Percentiles rank a stretch among this genome's conserved stretches.
These are phyloP conservation scores for Psilocybe cyanescens DNA, from an alignment of 768 basidiomycete genomes.

Conservation along the genomic window DNA sequence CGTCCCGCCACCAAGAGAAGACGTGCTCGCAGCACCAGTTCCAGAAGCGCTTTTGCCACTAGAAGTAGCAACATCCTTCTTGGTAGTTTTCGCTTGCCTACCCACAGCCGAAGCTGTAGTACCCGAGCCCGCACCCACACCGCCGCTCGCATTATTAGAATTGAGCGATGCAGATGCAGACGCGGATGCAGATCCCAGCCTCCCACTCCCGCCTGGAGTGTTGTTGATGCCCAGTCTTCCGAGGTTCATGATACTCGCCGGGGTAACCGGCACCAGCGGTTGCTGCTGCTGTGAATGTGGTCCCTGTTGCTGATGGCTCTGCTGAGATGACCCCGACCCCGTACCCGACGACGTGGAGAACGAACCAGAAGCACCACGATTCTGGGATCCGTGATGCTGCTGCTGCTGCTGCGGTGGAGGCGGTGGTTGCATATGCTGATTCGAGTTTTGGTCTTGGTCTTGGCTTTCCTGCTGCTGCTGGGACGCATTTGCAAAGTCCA, in stretches of 20 bases:
- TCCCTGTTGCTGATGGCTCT: conserved; percentile 8
- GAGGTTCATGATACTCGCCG: conserved; percentile 92
- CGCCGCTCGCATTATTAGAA: background rate
- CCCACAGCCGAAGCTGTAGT: background rate
- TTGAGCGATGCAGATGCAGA: background rate
- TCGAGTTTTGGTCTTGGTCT: conserved; percentile 8
- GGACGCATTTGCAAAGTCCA: conserved; percentile 18
- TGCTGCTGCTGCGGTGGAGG: background rate
- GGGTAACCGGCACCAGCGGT: conserved; percentile 79
- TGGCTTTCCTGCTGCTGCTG: conserved; percentile 12
- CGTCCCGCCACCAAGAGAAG: background rate
- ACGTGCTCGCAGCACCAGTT: background rate
- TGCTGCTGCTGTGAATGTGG: conserved; percentile 15
- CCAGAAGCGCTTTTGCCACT: conserved; percentile 3
- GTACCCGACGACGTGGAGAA: background rate
- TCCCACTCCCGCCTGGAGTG: conserved; percentile 4
- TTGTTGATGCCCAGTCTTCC: conserved; percentile 57
- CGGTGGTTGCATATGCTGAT: background rate
- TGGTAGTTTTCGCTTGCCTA: conserved; percentile 20
- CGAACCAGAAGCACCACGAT: background rate
- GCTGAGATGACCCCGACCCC: background rate
- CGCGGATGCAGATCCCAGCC: conserved; percentile 16
- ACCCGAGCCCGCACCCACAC: background rate
- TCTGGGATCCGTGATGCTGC: background rate
- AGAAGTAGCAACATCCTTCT: conserved; percentile 12